Base-by-base conservation (phyloP, 441 rosid genomes). In the Bocquillonia castaneifolia region DNA sequence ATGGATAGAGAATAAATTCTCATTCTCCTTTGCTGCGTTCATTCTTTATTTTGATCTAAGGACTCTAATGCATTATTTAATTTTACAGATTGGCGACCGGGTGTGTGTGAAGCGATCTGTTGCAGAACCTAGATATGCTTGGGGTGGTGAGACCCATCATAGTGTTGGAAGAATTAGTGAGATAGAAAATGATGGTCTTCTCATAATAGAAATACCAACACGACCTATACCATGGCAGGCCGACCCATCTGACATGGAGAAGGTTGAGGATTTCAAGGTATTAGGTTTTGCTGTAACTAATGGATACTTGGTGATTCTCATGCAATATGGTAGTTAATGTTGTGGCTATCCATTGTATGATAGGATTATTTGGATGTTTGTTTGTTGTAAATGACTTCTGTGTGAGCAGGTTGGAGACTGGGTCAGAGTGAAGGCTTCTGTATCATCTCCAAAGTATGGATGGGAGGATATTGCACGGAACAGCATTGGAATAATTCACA, bases 111-210 rank as follows among this genome's bases (percentile, higher is more conserved):
- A 92, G 86, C 86, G 99, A 56, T 90, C 98, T 78, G 99, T 95
- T 81, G 95, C 99, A 13, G 99, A 89, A 81, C 99, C 99, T 59
- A 86, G 98, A 77, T 95, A 88, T 88, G 98, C 95, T 65, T 95
- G 99, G 99, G 99, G 97, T 58, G 98, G 98, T 55, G 99, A 95
- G 86, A 95, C 98, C 37, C 99, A 92, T 84, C 99, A 95, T 69
- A 92, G 97, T 78, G 99, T 92, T 75, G 99, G 99, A 72, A 88
- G 78, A 76, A 84, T 92, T 64, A 87, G 88, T 23, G 98, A 92
- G 71, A 89, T 95, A 82, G 96, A 95, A 82, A 89, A 82, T 72
- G 98, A 95, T 79, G 99, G 99, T 70, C 93, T 92, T 57, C 90
- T 95, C 42, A 77, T 92, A 68, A 89, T 92, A 58, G 99, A 95